A percentile compares a stretch with the other conserved stretches of the same genome.
phyloP scores from a whole-genome alignment of 2,329 filamentous ascomycete genomes.

The Capronia coronata region DNA sequence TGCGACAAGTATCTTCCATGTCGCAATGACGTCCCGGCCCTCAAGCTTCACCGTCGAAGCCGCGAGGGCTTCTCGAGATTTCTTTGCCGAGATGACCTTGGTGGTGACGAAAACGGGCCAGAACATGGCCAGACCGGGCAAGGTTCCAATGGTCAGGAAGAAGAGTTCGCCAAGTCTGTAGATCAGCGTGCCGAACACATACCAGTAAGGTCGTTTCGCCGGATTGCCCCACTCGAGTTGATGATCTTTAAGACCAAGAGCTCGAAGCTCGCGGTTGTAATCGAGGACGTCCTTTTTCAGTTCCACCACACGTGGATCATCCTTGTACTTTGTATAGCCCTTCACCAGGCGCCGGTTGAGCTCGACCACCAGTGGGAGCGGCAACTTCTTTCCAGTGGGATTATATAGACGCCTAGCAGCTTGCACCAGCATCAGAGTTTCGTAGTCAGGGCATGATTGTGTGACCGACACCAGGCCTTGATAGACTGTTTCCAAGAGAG shows the following conservation, averaged over 20 bases:
- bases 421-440: conserved; percentile 93
- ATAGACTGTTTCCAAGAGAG: conserved; percentile 79
- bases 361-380: conserved; percentile 86
- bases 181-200: conserved; percentile 68
- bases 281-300: conserved; percentile 68
- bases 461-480: conserved; percentile 81
- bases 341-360: conserved; percentile 85
- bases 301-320: conserved; percentile 73
- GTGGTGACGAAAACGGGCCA: conserved; percentile 79
- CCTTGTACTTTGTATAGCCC: conserved; percentile 87
- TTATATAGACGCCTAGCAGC: conserved; percentile 90
- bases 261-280: conserved; percentile 81
- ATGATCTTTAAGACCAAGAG: conserved; percentile 84
- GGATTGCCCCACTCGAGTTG: conserved; percentile 68
- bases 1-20: conserved; percentile 88
- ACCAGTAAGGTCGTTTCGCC: conserved; percentile 70
- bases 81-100: conserved; percentile 72
- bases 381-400: conserved; percentile 85
- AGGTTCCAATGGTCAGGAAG: conserved; percentile 69
- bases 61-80: conserved; percentile 75
- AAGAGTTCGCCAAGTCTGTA: conserved; percentile 74
- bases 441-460: conserved; percentile 86
- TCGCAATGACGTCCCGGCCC: conserved; percentile 82
- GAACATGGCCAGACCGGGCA: conserved; percentile 83
- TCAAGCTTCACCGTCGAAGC: conserved; percentile 84